These are phyloP conservation scores for Tulasnella sp. DNA, from an alignment of 768 basidiomycete genomes.

Conservation along the genomic window DNA sequence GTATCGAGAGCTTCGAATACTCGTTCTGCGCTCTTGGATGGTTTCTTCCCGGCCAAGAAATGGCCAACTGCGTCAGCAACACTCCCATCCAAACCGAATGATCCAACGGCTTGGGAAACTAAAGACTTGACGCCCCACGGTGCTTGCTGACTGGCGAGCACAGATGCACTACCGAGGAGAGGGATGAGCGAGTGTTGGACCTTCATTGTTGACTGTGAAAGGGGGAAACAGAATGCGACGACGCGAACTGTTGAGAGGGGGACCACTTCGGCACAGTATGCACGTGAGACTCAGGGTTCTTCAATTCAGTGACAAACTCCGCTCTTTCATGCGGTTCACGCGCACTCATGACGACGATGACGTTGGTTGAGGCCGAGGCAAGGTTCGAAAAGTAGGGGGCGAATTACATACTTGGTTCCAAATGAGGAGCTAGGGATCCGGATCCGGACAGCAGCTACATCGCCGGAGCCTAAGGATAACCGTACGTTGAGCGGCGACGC, in stretches of 20 bases:
- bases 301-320: neutral
- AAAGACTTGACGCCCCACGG: neutral
- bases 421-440: too few relatives aligned
- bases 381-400: too few relatives aligned
- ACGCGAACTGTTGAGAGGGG: neutral
- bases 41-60: slow-evolving; percentile 25
- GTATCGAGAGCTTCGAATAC: slow-evolving; percentile 40
- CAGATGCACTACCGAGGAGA: neutral
- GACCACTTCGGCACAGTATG: neutral
- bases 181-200: slow-evolving; percentile 14
- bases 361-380: too few relatives aligned
- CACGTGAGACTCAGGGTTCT: neutral
- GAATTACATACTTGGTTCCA: neutral
- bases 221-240: neutral
- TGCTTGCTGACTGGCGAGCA: slow-evolving; percentile 6
- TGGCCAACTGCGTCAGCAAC: neutral
- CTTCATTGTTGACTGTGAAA: slow-evolving; percentile 12
- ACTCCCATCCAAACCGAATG: slow-evolving; percentile 14
- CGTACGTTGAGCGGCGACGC: neutral
- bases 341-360: too few relatives aligned
- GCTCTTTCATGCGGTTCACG: neutral
- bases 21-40: slow-evolving; percentile 38
- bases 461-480: too few relatives aligned
- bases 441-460: neutral
- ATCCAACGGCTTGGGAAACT: slow-evolving; percentile 3